phyloP scores from a whole-genome alignment of 805 yeast species.

The Yamadazyma endophytica region DNA sequence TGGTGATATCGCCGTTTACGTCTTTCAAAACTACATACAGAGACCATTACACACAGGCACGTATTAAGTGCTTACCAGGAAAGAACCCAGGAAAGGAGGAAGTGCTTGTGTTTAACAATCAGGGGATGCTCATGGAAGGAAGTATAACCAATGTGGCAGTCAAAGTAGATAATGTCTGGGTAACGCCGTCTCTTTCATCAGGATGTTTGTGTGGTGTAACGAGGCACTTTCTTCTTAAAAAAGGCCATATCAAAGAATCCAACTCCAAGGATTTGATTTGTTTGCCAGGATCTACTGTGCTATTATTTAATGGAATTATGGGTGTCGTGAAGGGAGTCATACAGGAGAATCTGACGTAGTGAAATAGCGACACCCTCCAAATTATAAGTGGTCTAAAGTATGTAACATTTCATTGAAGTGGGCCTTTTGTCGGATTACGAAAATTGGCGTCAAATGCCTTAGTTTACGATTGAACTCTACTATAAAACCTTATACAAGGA shows the following conservation, averaged over 20 bases:
- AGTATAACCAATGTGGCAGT: slow-evolving; percentile 79
- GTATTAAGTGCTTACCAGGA: slow-evolving; percentile 46
- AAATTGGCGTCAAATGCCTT: too few relatives aligned
- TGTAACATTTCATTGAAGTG: too few relatives aligned
- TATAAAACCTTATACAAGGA: slow-evolving; percentile 1
- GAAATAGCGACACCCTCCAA: too few relatives aligned
- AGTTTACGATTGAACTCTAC: slow-evolving; percentile 1
- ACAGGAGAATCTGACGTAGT: too few relatives aligned
- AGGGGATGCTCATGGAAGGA: slow-evolving; percentile 69
- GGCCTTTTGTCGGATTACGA: too few relatives aligned
- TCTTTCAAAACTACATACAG: slow-evolving; percentile 84
- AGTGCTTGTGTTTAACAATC: slow-evolving; percentile 53
- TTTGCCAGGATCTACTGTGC: slow-evolving; percentile 59
- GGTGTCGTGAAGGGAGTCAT: slow-evolving; percentile 68
- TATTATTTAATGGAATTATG: slow-evolving; percentile 77
- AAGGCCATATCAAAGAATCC: slow-evolving; percentile 52
- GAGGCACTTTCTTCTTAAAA: slow-evolving; percentile 58
- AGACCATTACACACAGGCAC: slow-evolving; percentile 55
- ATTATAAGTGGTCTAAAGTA: too few relatives aligned
- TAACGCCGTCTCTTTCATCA: slow-evolving; percentile 71
- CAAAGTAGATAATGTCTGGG: slow-evolving; percentile 52
- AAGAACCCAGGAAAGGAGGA: slow-evolving; percentile 56
- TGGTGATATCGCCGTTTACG: slow-evolving; percentile 63
- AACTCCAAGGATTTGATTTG: slow-evolving; percentile 45
- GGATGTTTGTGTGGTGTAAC: slow-evolving; percentile 88